Evolutionary conservation across 805 yeast species (phyloP), one percentile per base, ranked within the genome.

Genomic region (Candida adriatica): DNA sequence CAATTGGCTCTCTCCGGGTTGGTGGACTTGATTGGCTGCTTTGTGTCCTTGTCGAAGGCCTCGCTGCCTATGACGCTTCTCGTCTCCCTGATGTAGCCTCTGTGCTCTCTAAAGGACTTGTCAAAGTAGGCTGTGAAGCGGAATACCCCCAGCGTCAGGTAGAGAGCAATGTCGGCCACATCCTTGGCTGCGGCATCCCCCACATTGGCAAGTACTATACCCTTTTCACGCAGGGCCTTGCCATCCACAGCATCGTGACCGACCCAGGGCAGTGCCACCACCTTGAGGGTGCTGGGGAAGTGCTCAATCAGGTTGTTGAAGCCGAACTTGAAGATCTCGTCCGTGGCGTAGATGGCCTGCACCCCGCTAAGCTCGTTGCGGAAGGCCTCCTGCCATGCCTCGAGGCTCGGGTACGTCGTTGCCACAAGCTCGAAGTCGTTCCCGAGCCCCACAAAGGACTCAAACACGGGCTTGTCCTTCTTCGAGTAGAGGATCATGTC

Each of bases 141-240:
- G 59, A 78, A 79, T 15, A 75, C 67, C 23, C 74, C 66, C 35
- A 82, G 51, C 0, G 81, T 59, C 42, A 77, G 64, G 46, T 60
- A 68, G 27, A 80, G 56, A 4, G 79, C 90, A 36, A 77, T 58
- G 41, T 83, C 94, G 4, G 88, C 82, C 17, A 83, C 94, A 11
- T 81, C 79, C 24, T 64, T 72, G 1, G 82, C 73, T 0, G 80
- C 75, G 24, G 64, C 59, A 8, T 69, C 58, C 37, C 83, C 70
- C 34, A 75, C 76, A 48, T 83, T 79, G 38, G 82, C 72, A 38
- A 83, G 61, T 6, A 58, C 46, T 17, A 83, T 70, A 10, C 67
- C 68, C 22, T 66, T 61, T 20, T 56, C 60, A 18, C 59, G 53
- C 56, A 79, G 53, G 9, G 50, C 62, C 8, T 41, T 38, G 1